Conservation (phyloP, 2,329 filamentous ascomycete genomes). For the Pseudocercospora fijiensis region DNA sequence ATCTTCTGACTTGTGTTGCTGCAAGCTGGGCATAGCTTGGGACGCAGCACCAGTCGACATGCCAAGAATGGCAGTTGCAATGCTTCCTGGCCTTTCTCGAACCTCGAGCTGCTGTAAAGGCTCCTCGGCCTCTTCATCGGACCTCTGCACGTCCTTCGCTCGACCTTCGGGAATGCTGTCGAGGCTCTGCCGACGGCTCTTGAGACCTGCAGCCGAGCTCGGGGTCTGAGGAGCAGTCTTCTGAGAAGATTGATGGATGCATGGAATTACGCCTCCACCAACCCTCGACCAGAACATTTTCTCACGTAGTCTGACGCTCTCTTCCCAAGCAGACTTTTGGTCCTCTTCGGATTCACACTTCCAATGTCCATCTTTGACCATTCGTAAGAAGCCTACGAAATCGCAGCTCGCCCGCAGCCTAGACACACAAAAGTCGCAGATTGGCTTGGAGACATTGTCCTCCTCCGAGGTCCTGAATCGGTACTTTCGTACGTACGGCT, state of each 20-base stretch:
- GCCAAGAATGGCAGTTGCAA: slow-evolving; percentile 14
- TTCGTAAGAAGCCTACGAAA: slow-evolving; percentile 84
- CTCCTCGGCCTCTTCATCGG: slow-evolving; percentile 3
- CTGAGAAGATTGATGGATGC: slow-evolving; percentile 34
- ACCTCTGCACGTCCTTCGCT: background rate
- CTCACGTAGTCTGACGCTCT: slow-evolving; percentile 83
- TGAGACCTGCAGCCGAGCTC: slow-evolving; percentile 14
- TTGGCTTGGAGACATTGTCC: slow-evolving; percentile 80
- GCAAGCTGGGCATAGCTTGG: slow-evolving; percentile 12
- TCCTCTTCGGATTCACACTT: slow-evolving; percentile 78
- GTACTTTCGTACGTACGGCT: slow-evolving; percentile 73
- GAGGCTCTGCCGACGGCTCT: slow-evolving; percentile 22
- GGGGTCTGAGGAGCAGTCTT: slow-evolving; percentile 18
- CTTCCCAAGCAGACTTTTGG: slow-evolving; percentile 88
- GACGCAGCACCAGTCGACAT: slow-evolving; percentile 13
- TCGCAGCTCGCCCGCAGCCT: slow-evolving; percentile 87
- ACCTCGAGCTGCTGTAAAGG: slow-evolving; percentile 9
- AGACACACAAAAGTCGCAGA: slow-evolving; percentile 83
- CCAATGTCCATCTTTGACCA: slow-evolving; percentile 92
- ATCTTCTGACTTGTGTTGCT: slow-evolving; percentile 5
- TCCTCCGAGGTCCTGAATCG: slow-evolving; percentile 86
- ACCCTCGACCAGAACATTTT: slow-evolving; percentile 97
- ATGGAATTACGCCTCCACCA: slow-evolving; percentile 84
- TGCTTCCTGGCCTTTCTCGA: slow-evolving; percentile 11
- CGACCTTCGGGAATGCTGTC: slow-evolving; percentile 27